Evolutionary conservation across 208 protist species (phyloP).

Genomic region (Herpetomonas samuelpessoai): DNA sequence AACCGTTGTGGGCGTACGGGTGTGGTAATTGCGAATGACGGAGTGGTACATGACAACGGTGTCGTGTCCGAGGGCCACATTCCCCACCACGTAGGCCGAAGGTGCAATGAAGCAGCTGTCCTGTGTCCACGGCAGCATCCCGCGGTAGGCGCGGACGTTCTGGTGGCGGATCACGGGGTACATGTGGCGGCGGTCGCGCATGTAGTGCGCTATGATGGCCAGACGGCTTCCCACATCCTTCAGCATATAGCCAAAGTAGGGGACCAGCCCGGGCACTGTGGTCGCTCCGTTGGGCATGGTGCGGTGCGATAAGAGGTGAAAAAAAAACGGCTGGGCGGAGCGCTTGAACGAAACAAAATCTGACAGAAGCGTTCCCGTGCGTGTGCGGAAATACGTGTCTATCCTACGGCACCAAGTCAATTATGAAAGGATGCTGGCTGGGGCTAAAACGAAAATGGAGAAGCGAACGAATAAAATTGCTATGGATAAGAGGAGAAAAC

Average conservation of each 20-base stretch:
- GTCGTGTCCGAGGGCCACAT: constrained; percentile 81
- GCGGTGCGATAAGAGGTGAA: no score
- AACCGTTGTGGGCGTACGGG: constrained; percentile 45
- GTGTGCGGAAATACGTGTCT: no score
- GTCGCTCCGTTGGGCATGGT: constrained; percentile 53
- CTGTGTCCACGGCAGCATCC: constrained; percentile 83
- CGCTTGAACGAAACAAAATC: no score
- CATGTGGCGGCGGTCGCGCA: constrained; percentile 58
- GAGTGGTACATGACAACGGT: constrained; percentile 86
- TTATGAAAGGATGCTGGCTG: no score
- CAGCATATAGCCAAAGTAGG: constrained; percentile 83
- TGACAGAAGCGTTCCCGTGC: no score
- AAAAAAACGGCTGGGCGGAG: no score
- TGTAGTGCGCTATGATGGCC: constrained; percentile 62
- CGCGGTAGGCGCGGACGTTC: constrained; percentile 80
- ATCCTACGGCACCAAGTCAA: no score
- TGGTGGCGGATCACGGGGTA: constrained; percentile 88
- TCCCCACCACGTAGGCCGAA: constrained; percentile 79
- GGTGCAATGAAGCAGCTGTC: constrained; percentile 88
- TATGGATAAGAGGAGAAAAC: no score
- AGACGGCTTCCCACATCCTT: constrained; percentile 81
- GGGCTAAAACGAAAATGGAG: no score
- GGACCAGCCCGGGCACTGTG: constrained; percentile 51
- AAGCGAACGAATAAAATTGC: no score
- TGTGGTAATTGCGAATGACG: constrained; percentile 86